Conservation (phyloP, 2,329 filamentous ascomycete species). For the Alternaria sp. region DNA sequence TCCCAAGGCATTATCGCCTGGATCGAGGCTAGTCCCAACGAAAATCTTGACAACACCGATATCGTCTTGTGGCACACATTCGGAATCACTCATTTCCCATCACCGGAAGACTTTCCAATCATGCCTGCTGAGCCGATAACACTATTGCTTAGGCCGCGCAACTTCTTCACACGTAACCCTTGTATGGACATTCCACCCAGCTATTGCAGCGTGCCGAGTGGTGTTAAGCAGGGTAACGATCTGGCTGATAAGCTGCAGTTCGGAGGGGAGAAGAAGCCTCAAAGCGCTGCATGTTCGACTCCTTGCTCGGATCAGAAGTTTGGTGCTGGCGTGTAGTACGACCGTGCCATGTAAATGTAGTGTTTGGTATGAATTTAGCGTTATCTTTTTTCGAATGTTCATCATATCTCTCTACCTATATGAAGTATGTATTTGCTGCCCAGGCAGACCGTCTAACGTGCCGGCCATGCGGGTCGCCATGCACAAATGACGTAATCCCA, state of each 20-base stretch:
- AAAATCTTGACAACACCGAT: conserved; percentile 79
- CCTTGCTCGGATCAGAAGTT: conserved; percentile 34
- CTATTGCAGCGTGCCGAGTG: conserved; percentile 75
- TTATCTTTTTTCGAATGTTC: not conserved
- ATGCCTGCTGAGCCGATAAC: conserved; percentile 87
- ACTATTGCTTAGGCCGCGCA: conserved; percentile 76
- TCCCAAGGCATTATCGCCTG: conserved; percentile 76
- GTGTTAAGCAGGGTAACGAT: conserved; percentile 62
- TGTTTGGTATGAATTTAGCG: not conserved
- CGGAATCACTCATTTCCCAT: conserved; percentile 86
- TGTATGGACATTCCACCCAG: conserved; percentile 82
- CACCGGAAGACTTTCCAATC: conserved; percentile 89
- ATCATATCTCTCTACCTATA: not conserved
- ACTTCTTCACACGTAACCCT: conserved; percentile 84
- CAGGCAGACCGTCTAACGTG: not conserved
- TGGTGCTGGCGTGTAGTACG: conserved; percentile 27
- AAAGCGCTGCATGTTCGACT: conserved; percentile 15
- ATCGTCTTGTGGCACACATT: conserved; percentile 95
- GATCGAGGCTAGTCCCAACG: conserved; percentile 73
- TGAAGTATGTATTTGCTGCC: not conserved
- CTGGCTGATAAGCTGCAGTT: conserved; percentile 61
- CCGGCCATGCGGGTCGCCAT: not conserved
- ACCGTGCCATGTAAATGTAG: not conserved
- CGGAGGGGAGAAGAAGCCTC: conserved; percentile 45
- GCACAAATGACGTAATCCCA: conserved; percentile 11